Evolutionary conservation across 225 moss, liverwort and hornwort species (phyloP), one percentile per base, ranked within the genome.

Genomic region (Climacium dendroides): DNA sequence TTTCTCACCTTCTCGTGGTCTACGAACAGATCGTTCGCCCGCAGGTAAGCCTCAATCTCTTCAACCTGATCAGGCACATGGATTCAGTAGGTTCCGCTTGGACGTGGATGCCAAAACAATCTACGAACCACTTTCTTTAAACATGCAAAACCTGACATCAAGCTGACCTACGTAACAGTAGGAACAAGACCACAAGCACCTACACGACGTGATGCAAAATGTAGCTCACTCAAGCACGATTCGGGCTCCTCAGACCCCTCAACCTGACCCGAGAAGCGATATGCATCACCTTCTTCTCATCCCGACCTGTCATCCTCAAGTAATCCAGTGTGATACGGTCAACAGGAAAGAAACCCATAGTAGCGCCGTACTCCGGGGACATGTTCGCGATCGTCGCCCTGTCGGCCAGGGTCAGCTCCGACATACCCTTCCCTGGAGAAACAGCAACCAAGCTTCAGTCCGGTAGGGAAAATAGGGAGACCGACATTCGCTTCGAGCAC

Each of bases 281-380:
- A 78, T 10, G 59, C 48, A 67, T 87, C 75, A 95, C 97, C 96
- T 94, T 96, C 83, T 94, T 96, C 76, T 97, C 96, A 87, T 95
- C 94, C 82, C 98, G 97, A 63, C 98, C 98, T 8, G 97, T 98
- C 89, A 98, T 86, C 87, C 94, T 95, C 93, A 98, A 82, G 78
- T 98, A 98, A 63, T 96, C 94, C 34, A 98, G 89, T 13, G 98
- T 95, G 24, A 98, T 95, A 71, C 85, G 86, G 87, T 98, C 98
- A 39, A 98, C 97, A 62, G 98, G 97, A 87, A 98, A 98, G 83
- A 98, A 98, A 62, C 98, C 98, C 98, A 98, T 98, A 20, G 98
- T 98, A 34, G 98, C 98, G 89, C 98, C 98, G 76, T 98, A 98
- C 88, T 98, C 97, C 55, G 97, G 98, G 70, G 98, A 95, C 98